Conservation (phyloP, 2,329 filamentous ascomycete genomes). For the Aphanoascus verrucosus region DNA sequence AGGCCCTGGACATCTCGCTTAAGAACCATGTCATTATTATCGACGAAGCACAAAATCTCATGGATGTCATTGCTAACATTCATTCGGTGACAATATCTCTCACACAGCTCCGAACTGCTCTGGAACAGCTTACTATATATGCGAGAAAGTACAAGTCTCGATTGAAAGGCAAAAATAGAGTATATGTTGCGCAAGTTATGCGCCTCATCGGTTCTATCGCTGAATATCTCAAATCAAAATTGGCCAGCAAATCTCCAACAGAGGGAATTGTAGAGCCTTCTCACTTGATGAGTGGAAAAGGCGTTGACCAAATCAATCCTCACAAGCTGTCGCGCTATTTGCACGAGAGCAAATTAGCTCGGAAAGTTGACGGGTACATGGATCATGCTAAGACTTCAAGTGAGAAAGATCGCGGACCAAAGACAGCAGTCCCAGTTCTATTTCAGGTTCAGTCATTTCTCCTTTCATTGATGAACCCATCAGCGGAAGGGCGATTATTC, state of each 20-base stretch:
- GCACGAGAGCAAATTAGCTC: slow-evolving; percentile 80
- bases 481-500: slow-evolving; percentile 54
- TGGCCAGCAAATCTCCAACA: slow-evolving; percentile 30
- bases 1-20: slow-evolving; percentile 75
- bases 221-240: slow-evolving; percentile 52
- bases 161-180: slow-evolving; percentile 79
- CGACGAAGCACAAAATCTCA: slow-evolving; percentile 94
- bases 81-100: slow-evolving; percentile 69
- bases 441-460: slow-evolving; percentile 61
- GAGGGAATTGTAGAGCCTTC: slow-evolving; percentile 62
- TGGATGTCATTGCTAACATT: slow-evolving; percentile 84
- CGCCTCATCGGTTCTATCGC: slow-evolving; percentile 70
- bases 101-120: slow-evolving; percentile 59
- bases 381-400: slow-evolving; percentile 42
- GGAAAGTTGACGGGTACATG: slow-evolving; percentile 87
- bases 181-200: slow-evolving; percentile 80
- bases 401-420: slow-evolving; percentile 15
- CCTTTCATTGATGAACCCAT: slow-evolving; percentile 73
- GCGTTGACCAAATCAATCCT: slow-evolving; percentile 89
- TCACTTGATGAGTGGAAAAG: slow-evolving; percentile 67
- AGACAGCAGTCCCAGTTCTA: slow-evolving; percentile 42
- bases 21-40: slow-evolving; percentile 88
- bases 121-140: slow-evolving; percentile 68
- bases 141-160: slow-evolving; percentile 78
- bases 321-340: slow-evolving; percentile 81